Evolutionary conservation across 148 eudicot species (phyloP).

Genomic region (Rhododendron simsii): DNA sequence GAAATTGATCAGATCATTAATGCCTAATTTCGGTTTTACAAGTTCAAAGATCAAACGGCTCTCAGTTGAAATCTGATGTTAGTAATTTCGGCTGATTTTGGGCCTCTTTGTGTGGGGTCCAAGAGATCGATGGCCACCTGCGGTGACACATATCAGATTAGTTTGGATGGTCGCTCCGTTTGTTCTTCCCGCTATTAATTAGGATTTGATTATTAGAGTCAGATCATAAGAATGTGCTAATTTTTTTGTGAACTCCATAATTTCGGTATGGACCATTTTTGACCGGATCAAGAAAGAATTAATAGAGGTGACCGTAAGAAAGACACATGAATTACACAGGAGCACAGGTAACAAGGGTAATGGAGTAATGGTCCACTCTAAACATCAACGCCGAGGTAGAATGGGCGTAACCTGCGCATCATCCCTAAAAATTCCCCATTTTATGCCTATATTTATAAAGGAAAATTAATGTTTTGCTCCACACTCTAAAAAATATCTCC

Average conservation of each 20-base stretch:
- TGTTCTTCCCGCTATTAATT: too few species aligned
- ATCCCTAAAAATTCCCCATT: background rate
- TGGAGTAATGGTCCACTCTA: background rate
- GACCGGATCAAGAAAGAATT: too few species aligned
- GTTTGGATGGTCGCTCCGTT: too few species aligned
- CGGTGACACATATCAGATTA: background rate
- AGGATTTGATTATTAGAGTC: too few species aligned
- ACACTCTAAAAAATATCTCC: background rate
- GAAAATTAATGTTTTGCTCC: background rate
- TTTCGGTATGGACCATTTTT: too few species aligned
- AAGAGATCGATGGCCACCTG: background rate
- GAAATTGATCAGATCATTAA: background rate
- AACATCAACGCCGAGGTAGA: background rate
- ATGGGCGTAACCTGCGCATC: constrained; percentile 4
- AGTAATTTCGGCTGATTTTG: background rate
- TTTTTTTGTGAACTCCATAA: too few species aligned
- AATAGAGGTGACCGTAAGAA: too few species aligned
- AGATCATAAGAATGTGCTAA: too few species aligned
- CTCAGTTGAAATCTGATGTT: background rate
- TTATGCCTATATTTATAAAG: background rate
- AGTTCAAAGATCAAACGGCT: background rate
- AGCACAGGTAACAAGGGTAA: background rate
- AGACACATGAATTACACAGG: too few species aligned
- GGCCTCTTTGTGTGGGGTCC: constrained; percentile 2
- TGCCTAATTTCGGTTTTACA: background rate